Conservation (phyloP, 352 stramenopile genomes). For the Pythium aquatile region DNA sequence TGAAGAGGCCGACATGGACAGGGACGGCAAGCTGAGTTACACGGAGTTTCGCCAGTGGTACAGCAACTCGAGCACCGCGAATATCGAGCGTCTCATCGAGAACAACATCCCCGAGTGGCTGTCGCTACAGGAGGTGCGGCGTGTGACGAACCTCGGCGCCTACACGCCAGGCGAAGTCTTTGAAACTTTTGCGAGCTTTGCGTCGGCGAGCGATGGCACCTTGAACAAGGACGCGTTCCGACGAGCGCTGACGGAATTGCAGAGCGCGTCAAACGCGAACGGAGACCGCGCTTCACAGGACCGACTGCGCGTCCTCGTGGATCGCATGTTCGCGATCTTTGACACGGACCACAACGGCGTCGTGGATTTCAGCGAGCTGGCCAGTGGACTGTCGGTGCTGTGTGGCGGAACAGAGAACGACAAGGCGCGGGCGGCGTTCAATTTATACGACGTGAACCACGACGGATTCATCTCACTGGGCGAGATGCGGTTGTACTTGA, state of each 20-base stretch:
- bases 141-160: constrained; percentile 70
- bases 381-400: constrained; percentile 73
- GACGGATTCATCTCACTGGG: constrained; percentile 83
- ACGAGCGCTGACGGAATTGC: constrained; percentile 60
- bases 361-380: constrained; percentile 82
- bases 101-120: constrained; percentile 79
- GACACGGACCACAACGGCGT: constrained; percentile 79
- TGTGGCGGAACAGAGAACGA: constrained; percentile 67
- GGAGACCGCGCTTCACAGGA: constrained; percentile 32
- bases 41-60: constrained; percentile 85
- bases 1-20: constrained; percentile 61
- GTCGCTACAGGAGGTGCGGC: constrained; percentile 70
- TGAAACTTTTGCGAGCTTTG: constrained; percentile 72
- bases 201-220: constrained; percentile 51
- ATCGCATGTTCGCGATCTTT: constrained; percentile 81
- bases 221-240: constrained; percentile 69
- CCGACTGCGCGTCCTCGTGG: constrained; percentile 57
- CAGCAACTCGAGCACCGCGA: constrained; percentile 61
- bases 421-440: constrained; percentile 82
- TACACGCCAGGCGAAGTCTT: constrained; percentile 75
- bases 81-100: constrained; percentile 77
- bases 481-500: constrained; percentile 85
- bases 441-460: constrained; percentile 86
- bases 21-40: constrained; percentile 71
- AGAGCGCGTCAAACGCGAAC: constrained; percentile 2